Base-by-base conservation (phyloP, 2,329 filamentous ascomycete genomes). In the Teratosphaeria destructans region DNA sequence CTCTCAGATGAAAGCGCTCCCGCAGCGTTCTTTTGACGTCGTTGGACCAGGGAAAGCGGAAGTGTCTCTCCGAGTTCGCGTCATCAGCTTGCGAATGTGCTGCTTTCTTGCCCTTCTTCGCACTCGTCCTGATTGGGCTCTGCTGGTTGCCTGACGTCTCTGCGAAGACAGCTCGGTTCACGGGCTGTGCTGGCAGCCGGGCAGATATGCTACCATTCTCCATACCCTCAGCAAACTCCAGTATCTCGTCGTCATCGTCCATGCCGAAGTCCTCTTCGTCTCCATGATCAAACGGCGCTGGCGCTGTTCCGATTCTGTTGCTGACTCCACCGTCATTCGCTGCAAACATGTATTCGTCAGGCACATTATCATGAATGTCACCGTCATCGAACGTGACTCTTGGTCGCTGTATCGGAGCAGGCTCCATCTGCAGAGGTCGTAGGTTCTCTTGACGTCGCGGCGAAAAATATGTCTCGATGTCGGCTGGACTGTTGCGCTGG, bases 21-120 rank as follows among this genome's bases (percentile, higher is more conserved):
- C 88, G 90, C 64, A 99, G 77, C n/a, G 85, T 88, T 58, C 79
- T 81, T 65, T 86, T 87, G 27, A 99, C 88, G 67, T 97, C 92
- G 52, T 82, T 79, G 16, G 92, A 96, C 94, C 95, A 99, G 4
- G 85, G 79, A 68, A 86, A 81, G 6, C 59, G 58, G 61, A 71
- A 70, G 14, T 69, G 63, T 2, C 52, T 55, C 43, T 69, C 63
- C 11, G 64, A 53, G 32, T 69, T 67, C 16, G 62, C 65, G 49
- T 65, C 61, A 2, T 67, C 65, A 27, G 64, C 61, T n/a, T 65
- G 62, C 3, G 63, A 57, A 10, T 47, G 32, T 3, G 61, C 49
- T 8, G 60, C 57, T 35, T 65, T 69, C 59, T 67, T 71, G 5
- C 62, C 23, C 60, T 70, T 69, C 57, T 81, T 63, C n/a, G 60